Evolutionary conservation across 2,329 filamentous ascomycete genomes (phyloP).

Genomic region (Penicillium sp.): DNA sequence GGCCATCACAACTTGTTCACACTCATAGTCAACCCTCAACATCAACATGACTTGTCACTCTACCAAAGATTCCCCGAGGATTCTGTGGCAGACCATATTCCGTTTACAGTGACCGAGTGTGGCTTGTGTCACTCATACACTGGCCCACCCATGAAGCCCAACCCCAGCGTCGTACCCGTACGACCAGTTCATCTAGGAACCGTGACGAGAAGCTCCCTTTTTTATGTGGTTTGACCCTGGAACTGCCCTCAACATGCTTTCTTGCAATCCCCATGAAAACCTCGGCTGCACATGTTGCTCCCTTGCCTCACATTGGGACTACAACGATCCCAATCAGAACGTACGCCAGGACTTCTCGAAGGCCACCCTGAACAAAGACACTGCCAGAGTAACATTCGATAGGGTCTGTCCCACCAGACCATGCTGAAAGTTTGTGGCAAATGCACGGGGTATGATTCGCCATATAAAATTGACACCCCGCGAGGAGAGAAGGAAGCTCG

Average conservation of each 20-base stretch:
- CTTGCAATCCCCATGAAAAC: background rate
- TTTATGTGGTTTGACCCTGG: too few relatives aligned
- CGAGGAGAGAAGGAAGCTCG: background rate
- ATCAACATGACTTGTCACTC: too few relatives aligned
- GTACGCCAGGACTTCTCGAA: background rate
- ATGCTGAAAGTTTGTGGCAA: background rate
- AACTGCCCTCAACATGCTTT: background rate
- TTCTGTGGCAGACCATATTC: background rate
- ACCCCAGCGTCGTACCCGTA: background rate
- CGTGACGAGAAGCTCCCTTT: too few relatives aligned
- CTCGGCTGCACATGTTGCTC: slow-evolving; percentile 6
- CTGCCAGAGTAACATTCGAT: background rate
- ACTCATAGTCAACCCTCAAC: too few relatives aligned
- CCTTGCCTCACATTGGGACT: background rate
- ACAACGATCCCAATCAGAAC: background rate
- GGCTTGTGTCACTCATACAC: background rate
- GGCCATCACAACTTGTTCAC: too few relatives aligned
- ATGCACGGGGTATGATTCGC: background rate
- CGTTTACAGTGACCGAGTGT: background rate
- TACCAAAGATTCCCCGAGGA: too few relatives aligned
- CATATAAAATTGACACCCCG: background rate
- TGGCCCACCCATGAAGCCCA: background rate
- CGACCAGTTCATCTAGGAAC: background rate
- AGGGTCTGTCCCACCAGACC: background rate
- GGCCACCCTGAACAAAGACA: background rate